Evolutionary conservation across 495 filamentous ascomycete genomes (phyloP).

Genomic region (Lentithecium fluviatile): DNA sequence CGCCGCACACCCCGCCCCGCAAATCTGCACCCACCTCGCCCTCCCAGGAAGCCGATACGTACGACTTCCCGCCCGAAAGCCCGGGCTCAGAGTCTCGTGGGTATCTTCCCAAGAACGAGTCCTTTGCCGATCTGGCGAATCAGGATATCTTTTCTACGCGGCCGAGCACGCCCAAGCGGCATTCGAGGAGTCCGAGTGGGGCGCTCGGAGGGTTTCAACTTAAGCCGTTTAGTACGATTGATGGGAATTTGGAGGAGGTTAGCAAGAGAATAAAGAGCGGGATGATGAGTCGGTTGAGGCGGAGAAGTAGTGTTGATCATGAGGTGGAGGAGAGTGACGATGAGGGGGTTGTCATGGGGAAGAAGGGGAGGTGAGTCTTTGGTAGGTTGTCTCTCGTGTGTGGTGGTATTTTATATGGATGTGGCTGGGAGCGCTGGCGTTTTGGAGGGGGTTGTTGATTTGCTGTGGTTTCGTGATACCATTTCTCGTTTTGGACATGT

Average conservation of each 20-base stretch:
- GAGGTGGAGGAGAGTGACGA: conserved; percentile 43
- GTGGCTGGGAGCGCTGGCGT: too few species aligned
- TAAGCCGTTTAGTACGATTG: conserved; percentile 69
- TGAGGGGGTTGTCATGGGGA: not conserved
- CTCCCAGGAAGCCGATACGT: conserved; percentile 11
- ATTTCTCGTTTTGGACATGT: too few species aligned
- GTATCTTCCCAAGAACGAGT: conserved; percentile 80
- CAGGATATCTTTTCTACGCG: conserved; percentile 87
- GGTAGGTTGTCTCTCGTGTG: too few species aligned
- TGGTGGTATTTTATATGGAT: too few species aligned
- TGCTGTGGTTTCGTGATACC: too few species aligned
- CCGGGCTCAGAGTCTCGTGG: conserved; percentile 29
- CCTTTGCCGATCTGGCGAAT: conserved; percentile 80
- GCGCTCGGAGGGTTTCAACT: conserved; percentile 65
- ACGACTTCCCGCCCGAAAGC: conserved; percentile 13
- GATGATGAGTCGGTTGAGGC: conserved; percentile 80
- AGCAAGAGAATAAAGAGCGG: conserved; percentile 80
- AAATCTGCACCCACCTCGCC: not conserved
- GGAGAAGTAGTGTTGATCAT: conserved; percentile 64
- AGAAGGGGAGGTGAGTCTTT: too few species aligned
- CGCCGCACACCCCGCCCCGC: conserved; percentile 18
- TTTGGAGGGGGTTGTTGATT: too few species aligned
- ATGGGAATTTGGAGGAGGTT: conserved; percentile 76
- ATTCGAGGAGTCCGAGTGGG: conserved; percentile 69
- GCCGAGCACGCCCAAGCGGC: conserved; percentile 64